Evolutionary conservation across 192 early-diverging fungal genomes (phyloP).

Genomic region (Kickxella alabastrina): DNA sequence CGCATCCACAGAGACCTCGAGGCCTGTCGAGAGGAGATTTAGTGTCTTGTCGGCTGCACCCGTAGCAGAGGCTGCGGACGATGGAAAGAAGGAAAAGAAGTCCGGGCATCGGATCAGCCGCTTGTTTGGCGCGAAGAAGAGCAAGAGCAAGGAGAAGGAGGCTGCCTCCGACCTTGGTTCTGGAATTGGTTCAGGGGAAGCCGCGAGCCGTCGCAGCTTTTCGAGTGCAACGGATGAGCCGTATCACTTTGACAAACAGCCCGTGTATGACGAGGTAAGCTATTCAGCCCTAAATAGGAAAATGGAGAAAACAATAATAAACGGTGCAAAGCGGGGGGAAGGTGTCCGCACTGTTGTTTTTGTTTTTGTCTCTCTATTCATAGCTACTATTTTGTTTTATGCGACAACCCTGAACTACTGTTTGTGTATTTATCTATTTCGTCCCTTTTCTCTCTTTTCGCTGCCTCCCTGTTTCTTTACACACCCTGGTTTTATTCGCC

Average conservation of each 20-base stretch:
- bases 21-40: conserved; percentile 4
- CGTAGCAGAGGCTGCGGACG: conserved; percentile 17
- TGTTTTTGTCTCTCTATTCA: not conserved
- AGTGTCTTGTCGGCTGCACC: conserved; percentile 1
- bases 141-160: conserved; percentile 28
- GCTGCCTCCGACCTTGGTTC: too few species aligned
- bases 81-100: conserved; percentile 44
- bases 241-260: not conserved
- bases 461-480: not conserved
- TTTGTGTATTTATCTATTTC: not conserved
- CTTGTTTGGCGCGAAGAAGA: conserved; percentile 43
- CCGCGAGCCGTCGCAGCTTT: not conserved
- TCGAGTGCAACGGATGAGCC: not conserved
- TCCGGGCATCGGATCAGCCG: conserved; percentile 43
- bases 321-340: not conserved
- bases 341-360: too few species aligned
- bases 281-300: not conserved
- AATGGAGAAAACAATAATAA: not conserved
- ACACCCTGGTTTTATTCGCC: not conserved
- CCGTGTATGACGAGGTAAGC: conserved; percentile 6
- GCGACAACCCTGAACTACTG: too few species aligned
- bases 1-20: conserved; percentile 6
- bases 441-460: not conserved
- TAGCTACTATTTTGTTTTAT: not conserved
- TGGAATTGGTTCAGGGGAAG: not conserved